Base-by-base conservation (phyloP, 257 asterid species). In the Solanum chilense region DNA sequence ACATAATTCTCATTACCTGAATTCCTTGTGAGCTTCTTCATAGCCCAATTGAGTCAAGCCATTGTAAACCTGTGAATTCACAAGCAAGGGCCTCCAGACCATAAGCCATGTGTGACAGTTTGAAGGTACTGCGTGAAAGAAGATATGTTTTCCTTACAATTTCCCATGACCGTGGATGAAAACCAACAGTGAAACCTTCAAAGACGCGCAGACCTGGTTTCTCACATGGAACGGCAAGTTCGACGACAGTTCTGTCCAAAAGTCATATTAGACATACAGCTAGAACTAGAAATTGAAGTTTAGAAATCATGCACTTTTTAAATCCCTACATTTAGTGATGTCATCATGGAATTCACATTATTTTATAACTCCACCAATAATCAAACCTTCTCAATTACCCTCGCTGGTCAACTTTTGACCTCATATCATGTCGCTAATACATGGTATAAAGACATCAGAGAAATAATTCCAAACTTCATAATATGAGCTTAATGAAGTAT, bases 101-200 rank as follows among this genome's bases (percentile, higher is more conserved):
- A 87, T 45, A 80, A 87, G 82, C 80, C 73, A 15, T 39, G 85
- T 45, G 87, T 87, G 64, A 89, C 66, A 78, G 23, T 74, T 89
- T 39, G 66, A 14, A 88, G 80, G 31, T 73, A 27, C 23, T 31
- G 15, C 0, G 69, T 84, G 80, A 82, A 87, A 70, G 35, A 88
- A 86, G 37, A 80, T 18, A 80, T 5, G 64, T 82, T 84, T 86
- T 58, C 86, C 92, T 83, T 92, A 97, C 99, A 87, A 97, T 92
- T 92, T 97, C 99, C 98, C 97, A 95, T 84, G 98, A 90, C 56
- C 98, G 93, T 74, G 98, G 98, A 92, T 95, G 96, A 91, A 94
- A 95, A 85, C 99, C 99, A 90, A 97, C 97, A 39, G 99, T 97
- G 90, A 94, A 94, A 89, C 99, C 99, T 91, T 94, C 95, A 92